Evolutionary conservation across 106 monocot species (phyloP), one percentile per base, ranked within the genome.

Genomic region (Dendrobium huoshanense): DNA sequence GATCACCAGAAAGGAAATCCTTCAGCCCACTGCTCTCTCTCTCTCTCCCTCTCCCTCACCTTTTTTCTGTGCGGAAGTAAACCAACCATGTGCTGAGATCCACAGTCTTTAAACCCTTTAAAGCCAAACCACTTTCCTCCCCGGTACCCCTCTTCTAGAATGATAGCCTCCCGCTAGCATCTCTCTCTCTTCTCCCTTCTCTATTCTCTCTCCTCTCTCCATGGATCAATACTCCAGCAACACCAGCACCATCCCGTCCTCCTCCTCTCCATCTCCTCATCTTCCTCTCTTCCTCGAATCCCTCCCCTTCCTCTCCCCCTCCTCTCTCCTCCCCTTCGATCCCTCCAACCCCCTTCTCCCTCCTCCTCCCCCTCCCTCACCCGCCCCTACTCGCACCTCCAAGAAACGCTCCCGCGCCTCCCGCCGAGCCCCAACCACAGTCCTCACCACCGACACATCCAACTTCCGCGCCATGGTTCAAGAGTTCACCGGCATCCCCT

Each of bases 381-480:
- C 37, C 5, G 41, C 18, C 59, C 85, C 2, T 68, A 65, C 55
- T 20, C 58, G 86, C 7, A 49, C 24, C 47, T 85, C 95, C 19
- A 87, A 87, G 85, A 96, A 93, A 84, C 83, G 95, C 9, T 77
- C 95, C 15, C 79, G 95, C 40, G 93, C 93, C 33, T 91, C 92
- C 17, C 81, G 96, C 20, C 87, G 96, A 0, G 93, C 90, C 51
- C 90, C 93, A 2, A 94, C 96, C 24, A 96, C 96, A 5, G 96
- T 96, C 44, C 88, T 96, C 27, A 92, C 87, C 20, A 96, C 96
- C 37, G 96, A 96, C 87, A 92, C 96, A 15, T 82, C 88, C 79
- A 96, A 96, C 81, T 96, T 96, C 85, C 93, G 96, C 16, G 91
- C 94, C 82, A 93, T 96, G 93, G 96, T 96, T 41, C 96, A 96